These are phyloP conservation scores for Clitocybe nebularis DNA, from an alignment of 1,284 basidiomycete genomes.

Conservation along the genomic window DNA sequence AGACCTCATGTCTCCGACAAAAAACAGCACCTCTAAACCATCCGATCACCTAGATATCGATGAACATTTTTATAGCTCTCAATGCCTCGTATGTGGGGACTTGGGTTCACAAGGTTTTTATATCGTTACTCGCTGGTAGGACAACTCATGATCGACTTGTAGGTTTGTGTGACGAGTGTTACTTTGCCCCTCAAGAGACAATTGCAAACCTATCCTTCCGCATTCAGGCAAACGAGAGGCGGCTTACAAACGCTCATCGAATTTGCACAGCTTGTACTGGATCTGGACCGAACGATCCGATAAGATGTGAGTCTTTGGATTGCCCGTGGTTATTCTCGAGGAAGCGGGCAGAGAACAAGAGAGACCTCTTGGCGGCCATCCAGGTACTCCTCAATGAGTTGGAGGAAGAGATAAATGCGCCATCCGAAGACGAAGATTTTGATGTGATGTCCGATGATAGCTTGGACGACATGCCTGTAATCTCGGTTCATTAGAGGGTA, in stretches of 20 bases:
- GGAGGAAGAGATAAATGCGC: constrained; percentile 17
- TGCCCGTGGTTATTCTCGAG: constrained; percentile 81
- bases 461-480: too few relatives aligned
- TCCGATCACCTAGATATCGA: constrained; percentile 57
- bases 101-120: constrained; percentile 50
- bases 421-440: neutral
- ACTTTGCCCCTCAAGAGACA: constrained; percentile 47
- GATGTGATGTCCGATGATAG: too few relatives aligned
- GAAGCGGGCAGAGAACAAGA: constrained; percentile 58
- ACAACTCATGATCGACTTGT: constrained; percentile 5
- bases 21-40: constrained; percentile 24
- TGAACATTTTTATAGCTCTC: constrained; percentile 70
- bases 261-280: constrained; percentile 72
- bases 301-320: constrained; percentile 79
- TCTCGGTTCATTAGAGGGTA: too few relatives aligned
- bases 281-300: constrained; percentile 53
- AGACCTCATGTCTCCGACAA: constrained; percentile 40
- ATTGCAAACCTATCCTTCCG: constrained; percentile 57
- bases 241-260: constrained; percentile 53
- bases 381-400: constrained; percentile 27
- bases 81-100: constrained; percentile 68
- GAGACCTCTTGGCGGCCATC: constrained; percentile 38
- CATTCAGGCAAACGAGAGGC: constrained; percentile 56
- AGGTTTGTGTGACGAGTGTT: constrained; percentile 74
- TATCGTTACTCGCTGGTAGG: neutral